Evolutionary conservation across 179 eudicot genomes (phyloP).

Genomic region (Amaranthus tricolor): DNA sequence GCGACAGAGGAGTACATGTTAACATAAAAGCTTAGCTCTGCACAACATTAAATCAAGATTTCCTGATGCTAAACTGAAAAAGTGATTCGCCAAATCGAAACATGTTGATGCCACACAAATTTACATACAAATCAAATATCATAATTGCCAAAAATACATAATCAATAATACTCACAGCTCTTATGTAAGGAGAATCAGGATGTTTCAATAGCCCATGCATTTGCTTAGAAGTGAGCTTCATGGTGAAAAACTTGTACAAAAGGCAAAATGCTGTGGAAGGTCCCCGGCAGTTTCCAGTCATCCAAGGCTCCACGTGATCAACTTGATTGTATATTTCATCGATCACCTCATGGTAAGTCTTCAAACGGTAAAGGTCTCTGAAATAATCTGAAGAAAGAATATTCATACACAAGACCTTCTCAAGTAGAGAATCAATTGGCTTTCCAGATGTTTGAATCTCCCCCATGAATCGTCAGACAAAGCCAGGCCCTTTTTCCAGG

Average conservation of each 20-base stretch:
- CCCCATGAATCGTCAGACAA: constrained; percentile 31
- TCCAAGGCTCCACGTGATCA: constrained; percentile 99
- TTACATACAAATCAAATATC: not conserved
- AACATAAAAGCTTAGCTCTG: not conserved
- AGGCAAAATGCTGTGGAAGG: constrained; percentile 96
- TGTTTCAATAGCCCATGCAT: constrained; percentile 93
- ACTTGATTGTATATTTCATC: constrained; percentile 97
- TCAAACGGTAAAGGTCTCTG: constrained; percentile 76
- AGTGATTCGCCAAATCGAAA: too few relatives aligned
- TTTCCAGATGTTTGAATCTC: constrained; percentile 76
- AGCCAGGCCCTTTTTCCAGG: not conserved
- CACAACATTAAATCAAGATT: not conserved
- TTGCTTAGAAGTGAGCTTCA: constrained; percentile 96
- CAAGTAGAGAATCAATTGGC: constrained; percentile 76
- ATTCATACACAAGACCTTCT: constrained; percentile 94
- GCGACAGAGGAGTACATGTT: not conserved
- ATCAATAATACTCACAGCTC: constrained; percentile 61
- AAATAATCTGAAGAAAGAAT: constrained; percentile 96
- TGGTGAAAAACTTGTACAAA: constrained; percentile 84
- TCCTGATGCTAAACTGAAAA: not conserved
- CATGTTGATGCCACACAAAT: not conserved
- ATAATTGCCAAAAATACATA: not conserved
- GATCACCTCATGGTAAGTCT: constrained; percentile 88
- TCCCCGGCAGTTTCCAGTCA: constrained; percentile 99
- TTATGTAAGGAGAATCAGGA: constrained; percentile 89